Percentiles rank a stretch among this genome's conserved stretches.
Evolutionary conservation across 2,329 filamentous ascomycete genomes (phyloP).

Genomic region (Fusarium coffeatum): DNA sequence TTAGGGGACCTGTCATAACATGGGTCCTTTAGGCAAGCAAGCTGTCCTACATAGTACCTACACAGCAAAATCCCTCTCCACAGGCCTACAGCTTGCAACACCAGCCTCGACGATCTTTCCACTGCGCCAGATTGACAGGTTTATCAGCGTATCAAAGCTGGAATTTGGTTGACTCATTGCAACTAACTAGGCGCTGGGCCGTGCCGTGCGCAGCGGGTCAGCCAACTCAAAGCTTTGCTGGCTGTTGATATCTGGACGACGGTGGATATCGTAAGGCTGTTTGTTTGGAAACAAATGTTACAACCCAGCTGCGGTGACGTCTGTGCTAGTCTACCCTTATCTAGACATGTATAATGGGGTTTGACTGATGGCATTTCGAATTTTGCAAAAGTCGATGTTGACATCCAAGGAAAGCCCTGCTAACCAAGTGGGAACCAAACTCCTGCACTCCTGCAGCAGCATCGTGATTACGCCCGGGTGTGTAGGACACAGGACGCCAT

Average conservation of each 20-base stretch:
- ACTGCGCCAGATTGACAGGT: conserved; percentile 9
- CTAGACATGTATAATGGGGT: not conserved
- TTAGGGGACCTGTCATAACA: conserved; percentile 33
- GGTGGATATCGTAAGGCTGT: not conserved
- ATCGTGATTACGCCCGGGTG: not conserved
- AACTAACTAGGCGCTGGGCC: conserved; percentile 5
- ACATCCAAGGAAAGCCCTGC: conserved; percentile 9
- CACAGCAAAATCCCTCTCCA: conserved; percentile 15
- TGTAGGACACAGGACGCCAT: conserved; percentile 10
- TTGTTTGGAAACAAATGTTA: not conserved
- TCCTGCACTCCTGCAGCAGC: not conserved
- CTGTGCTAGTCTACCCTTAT: conserved; percentile 1
- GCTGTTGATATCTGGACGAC: conserved; percentile 1
- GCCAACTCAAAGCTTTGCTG: conserved; percentile 37
- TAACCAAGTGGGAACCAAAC: not conserved
- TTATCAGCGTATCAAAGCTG: conserved; percentile 2
- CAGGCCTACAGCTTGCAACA: conserved; percentile 24
- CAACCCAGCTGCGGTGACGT: conserved; percentile 2
- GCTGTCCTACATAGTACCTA: conserved; percentile 4
- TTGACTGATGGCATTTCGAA: conserved; percentile 2
- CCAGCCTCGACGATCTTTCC: conserved; percentile 27
- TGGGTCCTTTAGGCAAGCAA: conserved; percentile 20
- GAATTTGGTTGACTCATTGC: conserved; percentile 21
- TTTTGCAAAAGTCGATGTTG: conserved; percentile 3
- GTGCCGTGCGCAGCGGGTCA: conserved; percentile 18